phyloP scores from a whole-genome alignment of 768 basidiomycete genomes.

The Auriculariales sp. region DNA sequence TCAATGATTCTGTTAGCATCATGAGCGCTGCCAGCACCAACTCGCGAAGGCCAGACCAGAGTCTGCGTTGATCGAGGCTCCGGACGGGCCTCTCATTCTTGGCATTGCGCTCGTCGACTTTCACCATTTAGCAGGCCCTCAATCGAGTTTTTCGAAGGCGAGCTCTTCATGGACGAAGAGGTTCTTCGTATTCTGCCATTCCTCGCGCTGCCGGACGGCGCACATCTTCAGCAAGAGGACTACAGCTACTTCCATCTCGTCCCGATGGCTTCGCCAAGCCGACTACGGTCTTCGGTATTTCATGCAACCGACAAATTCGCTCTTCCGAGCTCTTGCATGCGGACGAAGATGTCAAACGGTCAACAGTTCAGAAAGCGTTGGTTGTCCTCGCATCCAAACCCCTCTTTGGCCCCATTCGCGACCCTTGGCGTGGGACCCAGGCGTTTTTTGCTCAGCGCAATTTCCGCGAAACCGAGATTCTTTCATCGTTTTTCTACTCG shows the following conservation, averaged over 20 bases:
- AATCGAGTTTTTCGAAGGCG: conserved; percentile 71
- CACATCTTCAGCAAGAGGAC: conserved; percentile 80
- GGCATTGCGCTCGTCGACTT: conserved; percentile 92
- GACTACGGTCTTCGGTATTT: conserved; percentile 89
- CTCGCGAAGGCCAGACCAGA: conserved; percentile 60
- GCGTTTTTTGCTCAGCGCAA: conserved; percentile 84
- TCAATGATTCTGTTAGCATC: conserved; percentile 49
- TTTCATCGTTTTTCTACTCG: conserved; percentile 75
- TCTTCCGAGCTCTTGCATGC: conserved; percentile 64
- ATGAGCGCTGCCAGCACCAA: conserved; percentile 20
- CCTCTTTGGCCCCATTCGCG: conserved; percentile 87
- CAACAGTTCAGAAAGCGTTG: conserved; percentile 94
- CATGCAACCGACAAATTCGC: conserved; percentile 94
- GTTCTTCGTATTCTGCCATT: conserved; percentile 80
- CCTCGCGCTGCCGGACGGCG: conserved; percentile 92
- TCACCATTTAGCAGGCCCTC: conserved; percentile 89
- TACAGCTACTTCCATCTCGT: conserved; percentile 94
- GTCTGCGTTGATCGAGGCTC: conserved; percentile 51
- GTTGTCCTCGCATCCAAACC: conserved; percentile 86
- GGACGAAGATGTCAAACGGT: conserved; percentile 75
- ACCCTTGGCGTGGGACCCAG: conserved; percentile 79
- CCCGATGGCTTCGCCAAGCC: conserved; percentile 54
- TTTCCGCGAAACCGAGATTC: conserved; percentile 73
- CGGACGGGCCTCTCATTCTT: conserved; percentile 49
- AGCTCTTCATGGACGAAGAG: conserved; percentile 75